phyloP scores from a whole-genome alignment of 768 basidiomycete genomes.

The Auricularia sp. region DNA sequence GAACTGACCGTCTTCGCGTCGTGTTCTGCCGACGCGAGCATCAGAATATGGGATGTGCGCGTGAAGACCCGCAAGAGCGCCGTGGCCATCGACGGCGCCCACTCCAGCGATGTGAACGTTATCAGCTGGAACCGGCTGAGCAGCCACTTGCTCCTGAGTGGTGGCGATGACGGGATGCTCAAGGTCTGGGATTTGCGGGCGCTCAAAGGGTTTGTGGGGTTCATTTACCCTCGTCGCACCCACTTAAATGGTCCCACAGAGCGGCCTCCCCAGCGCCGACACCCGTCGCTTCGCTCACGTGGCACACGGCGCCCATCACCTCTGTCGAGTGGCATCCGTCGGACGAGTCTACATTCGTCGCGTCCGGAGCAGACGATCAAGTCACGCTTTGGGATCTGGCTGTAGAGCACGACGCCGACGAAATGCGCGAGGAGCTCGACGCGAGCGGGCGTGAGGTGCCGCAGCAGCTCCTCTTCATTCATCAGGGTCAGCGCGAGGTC shows the following conservation, averaged over 20 bases:
- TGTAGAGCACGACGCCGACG: constrained; percentile 93
- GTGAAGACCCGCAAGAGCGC: constrained; percentile 79
- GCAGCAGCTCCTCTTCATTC: constrained; percentile 87
- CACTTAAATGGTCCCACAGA: constrained; percentile 24
- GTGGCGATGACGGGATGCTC: constrained; percentile 93
- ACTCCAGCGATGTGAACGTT: constrained; percentile 94
- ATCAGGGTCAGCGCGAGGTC: constrained; percentile 91
- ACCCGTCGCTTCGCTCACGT: constrained; percentile 83
- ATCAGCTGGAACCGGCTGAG: constrained; percentile 91
- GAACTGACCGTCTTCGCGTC: constrained; percentile 93
- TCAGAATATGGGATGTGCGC: constrained; percentile 93
- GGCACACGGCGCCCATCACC: constrained; percentile 91
- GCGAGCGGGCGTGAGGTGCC: constrained; percentile 61
- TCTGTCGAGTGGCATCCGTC: constrained; percentile 98
- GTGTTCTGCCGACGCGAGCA: constrained; percentile 85
- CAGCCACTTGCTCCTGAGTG: constrained; percentile 78
- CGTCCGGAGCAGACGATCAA: constrained; percentile 89
- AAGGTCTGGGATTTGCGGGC: constrained; percentile 96
- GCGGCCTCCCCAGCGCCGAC: constrained; percentile 42
- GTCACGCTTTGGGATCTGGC: constrained; percentile 96
- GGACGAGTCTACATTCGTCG: constrained; percentile 90
- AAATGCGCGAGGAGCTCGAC: constrained; percentile 46
- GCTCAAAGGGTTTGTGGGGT: constrained; percentile 63
- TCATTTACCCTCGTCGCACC: background rate
- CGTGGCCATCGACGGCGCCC: constrained; percentile 71